Evolutionary conservation across 1,139 yeast species (phyloP).

Genomic region (Blastobotrys persicus): DNA sequence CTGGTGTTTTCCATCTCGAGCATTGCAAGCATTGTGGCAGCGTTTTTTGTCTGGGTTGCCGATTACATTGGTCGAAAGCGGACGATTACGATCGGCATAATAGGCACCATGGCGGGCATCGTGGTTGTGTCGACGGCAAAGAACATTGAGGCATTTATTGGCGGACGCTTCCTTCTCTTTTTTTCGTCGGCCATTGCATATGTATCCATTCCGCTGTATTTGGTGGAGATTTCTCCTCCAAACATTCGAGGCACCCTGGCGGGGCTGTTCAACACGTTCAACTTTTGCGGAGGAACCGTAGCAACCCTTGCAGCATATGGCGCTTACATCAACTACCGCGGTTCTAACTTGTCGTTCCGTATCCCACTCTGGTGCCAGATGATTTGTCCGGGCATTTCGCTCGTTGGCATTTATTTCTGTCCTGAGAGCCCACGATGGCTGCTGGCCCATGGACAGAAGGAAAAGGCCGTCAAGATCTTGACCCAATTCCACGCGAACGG

Average conservation of each 20-base stretch:
- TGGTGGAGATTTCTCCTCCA: constrained; percentile 36
- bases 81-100: constrained; percentile 17
- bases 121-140: constrained; percentile 14
- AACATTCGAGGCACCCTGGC: constrained; percentile 43
- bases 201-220: constrained; percentile 30
- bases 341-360: constrained; percentile 41
- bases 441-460: constrained; percentile 47
- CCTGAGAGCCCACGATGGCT: constrained; percentile 73
- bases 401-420: constrained; percentile 53
- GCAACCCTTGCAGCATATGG: constrained; percentile 38
- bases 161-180: constrained; percentile 27
- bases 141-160: constrained; percentile 19
- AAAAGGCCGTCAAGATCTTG: constrained; percentile 42
- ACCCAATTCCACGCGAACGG: constrained; percentile 25
- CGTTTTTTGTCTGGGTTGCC: constrained; percentile 19
- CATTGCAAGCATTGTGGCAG: constrained; percentile 17
- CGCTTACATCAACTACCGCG: constrained; percentile 15
- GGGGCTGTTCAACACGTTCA: constrained; percentile 45
- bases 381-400: constrained; percentile 45
- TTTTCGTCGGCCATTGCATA: constrained; percentile 27
- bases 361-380: constrained; percentile 49
- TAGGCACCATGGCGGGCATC: constrained; percentile 18
- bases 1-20: constrained; percentile 17
- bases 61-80: constrained; percentile 20
- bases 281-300: constrained; percentile 47